phyloP scores from a whole-genome alignment of 768 basidiomycete genomes.

The Candolleomyces eurysporus region DNA sequence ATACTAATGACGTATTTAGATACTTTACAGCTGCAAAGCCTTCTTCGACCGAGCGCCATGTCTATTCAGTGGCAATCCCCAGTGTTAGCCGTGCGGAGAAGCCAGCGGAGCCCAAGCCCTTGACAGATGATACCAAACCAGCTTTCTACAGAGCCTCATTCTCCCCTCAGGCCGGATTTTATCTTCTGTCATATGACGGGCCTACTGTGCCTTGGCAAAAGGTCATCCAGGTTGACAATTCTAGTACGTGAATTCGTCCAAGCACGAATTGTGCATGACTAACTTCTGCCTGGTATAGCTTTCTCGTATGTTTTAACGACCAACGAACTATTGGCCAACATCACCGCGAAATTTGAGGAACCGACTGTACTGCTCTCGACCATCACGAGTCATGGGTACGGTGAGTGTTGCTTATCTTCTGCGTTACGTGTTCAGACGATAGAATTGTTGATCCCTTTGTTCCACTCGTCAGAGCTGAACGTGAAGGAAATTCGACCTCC shows the following conservation, averaged over 20 bases:
- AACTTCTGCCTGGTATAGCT: conserved; percentile 31
- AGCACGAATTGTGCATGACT: background rate
- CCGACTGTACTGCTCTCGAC: conserved; percentile 71
- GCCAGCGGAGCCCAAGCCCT: conserved; percentile 38
- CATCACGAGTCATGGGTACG: conserved; percentile 78
- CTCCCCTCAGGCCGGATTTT: conserved; percentile 85
- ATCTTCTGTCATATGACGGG: conserved; percentile 75
- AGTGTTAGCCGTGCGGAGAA: conserved; percentile 17
- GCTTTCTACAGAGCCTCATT: conserved; percentile 70
- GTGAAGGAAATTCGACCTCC: conserved; percentile 90
- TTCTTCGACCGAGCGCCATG: conserved; percentile 75
- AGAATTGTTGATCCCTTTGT: background rate
- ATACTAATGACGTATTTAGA: conserved; percentile 35
- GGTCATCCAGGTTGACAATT: conserved; percentile 54
- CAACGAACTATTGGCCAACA: conserved; percentile 65
- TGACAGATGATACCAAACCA: conserved; percentile 52
- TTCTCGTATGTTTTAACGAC: conserved; percentile 67
- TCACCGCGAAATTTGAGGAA: conserved; percentile 65
- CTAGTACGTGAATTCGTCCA: conserved; percentile 27
- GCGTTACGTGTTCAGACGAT: too few relatives aligned
- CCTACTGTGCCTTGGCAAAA: conserved; percentile 88
- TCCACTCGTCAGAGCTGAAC: conserved; percentile 64
- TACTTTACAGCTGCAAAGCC: conserved; percentile 89
- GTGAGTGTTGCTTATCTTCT: conserved; percentile 37
- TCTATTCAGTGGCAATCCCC: conserved; percentile 81